A percentile compares a stretch with the other conserved stretches of the same genome.
Evolutionary conservation across 23 red algal genomes (phyloP).

Genomic region (Gracilaria domingensis): DNA sequence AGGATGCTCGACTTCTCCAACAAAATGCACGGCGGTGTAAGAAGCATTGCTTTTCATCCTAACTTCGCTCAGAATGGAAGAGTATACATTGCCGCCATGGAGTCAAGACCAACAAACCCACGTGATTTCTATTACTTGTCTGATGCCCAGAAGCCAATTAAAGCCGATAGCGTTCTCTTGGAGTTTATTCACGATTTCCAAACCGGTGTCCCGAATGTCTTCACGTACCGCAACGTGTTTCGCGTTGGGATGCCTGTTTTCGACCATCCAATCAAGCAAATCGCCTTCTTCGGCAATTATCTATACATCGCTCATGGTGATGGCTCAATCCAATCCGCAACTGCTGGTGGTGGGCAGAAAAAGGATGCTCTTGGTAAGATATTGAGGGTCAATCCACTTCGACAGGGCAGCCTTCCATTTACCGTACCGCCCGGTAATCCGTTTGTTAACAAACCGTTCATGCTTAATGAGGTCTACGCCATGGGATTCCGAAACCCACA

Average conservation of each 20-base stretch:
- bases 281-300: conserved; percentile 32
- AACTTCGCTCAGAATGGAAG: conserved; percentile 47
- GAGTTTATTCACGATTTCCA: conserved; percentile 35
- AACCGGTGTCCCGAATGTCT: conserved; percentile 1
- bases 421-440: conserved; percentile 42
- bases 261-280: conserved; percentile 77
- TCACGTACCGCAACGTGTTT: conserved; percentile 41
- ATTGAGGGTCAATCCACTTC: conserved; percentile 52
- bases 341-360: conserved; percentile 50
- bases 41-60: conserved; percentile 66
- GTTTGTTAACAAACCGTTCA: conserved; percentile 4
- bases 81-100: conserved; percentile 52
- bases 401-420: conserved; percentile 9
- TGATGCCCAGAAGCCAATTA: conserved; percentile 13
- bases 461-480: conserved; percentile 41
- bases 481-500: conserved; percentile 65
- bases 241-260: conserved; percentile 56
- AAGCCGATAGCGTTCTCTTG: conserved; percentile 58
- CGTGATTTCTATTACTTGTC: conserved; percentile 46
- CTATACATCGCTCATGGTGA: conserved; percentile 62
- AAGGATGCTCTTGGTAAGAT: conserved; percentile 67
- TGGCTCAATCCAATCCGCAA: conserved; percentile 67
- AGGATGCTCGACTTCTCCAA: conserved; percentile 28
- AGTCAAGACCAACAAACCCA: conserved; percentile 34
- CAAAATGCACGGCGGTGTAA: conserved; percentile 42